Percentiles rank a stretch among this genome's conserved stretches.
Conservation (phyloP, 1,139 yeast genomes). For the Nakaseomyces sp. region DNA sequence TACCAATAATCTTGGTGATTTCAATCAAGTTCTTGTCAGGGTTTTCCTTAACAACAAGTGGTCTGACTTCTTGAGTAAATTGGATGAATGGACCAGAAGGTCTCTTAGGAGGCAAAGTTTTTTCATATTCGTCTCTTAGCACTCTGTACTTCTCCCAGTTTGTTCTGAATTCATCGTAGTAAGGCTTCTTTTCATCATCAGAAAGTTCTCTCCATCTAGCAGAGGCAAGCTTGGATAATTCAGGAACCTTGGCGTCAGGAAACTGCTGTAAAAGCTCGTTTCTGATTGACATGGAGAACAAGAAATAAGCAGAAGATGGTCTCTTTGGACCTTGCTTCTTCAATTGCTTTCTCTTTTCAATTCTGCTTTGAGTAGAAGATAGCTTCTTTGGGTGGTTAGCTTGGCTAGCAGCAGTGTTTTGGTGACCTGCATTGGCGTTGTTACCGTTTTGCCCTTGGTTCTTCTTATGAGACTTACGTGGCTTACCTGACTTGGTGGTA, state of each 20-base stretch:
- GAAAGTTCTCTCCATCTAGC: constrained; percentile 30
- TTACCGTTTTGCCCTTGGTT: constrained; percentile 7
- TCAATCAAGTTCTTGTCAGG: constrained; percentile 31
- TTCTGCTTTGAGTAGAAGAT: constrained; percentile 31
- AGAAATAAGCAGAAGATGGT: constrained; percentile 33
- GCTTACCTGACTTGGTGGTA: constrained; percentile 3
- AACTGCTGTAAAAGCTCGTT: constrained; percentile 26
- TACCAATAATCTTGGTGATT: constrained; percentile 31
- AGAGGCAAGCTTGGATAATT: constrained; percentile 31
- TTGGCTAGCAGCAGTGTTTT: constrained; percentile 9
- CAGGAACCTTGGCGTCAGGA: constrained; percentile 33
- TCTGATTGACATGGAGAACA: constrained; percentile 31
- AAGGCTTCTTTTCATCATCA: constrained; percentile 31
- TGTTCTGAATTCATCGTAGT: constrained; percentile 28
- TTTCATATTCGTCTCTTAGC: constrained; percentile 30
- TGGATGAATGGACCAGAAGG: constrained; percentile 33
- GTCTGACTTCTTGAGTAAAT: constrained; percentile 30
- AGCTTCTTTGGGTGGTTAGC: constrained; percentile 21
- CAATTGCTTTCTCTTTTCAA: constrained; percentile 29
- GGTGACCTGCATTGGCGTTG: constrained; percentile 4
- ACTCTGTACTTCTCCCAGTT: constrained; percentile 32
- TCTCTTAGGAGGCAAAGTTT: constrained; percentile 32
- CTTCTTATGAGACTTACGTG: constrained; percentile 4
- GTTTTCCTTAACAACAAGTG: constrained; percentile 27
- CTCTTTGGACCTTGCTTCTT: constrained; percentile 33